Percentiles rank a stretch among this genome's conserved stretches.
phyloP scores from a whole-genome alignment of 306 rosid species.

The Myrica gale region DNA sequence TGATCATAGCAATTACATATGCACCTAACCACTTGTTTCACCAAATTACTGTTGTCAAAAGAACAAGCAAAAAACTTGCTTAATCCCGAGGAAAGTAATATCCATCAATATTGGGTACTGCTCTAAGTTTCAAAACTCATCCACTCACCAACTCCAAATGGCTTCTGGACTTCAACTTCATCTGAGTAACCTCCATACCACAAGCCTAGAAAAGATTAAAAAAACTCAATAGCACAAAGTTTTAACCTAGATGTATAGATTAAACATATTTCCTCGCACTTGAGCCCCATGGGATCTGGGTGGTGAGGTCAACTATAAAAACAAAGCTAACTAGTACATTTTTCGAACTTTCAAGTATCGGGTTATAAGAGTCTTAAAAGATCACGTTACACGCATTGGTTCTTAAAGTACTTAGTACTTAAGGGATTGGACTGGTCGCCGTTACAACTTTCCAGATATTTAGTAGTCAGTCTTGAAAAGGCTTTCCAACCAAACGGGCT shows the following conservation, averaged over 20 bases:
- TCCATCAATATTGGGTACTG: too few relatives aligned
- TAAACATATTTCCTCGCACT: background rate
- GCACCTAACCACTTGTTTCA: background rate
- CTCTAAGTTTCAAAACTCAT: background rate
- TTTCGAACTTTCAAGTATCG: constrained; percentile 30
- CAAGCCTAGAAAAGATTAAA: too few relatives aligned
- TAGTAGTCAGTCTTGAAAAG: background rate
- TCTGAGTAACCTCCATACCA: too few relatives aligned
- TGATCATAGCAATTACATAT: background rate
- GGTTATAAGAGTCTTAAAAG: background rate
- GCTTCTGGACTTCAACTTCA: background rate
- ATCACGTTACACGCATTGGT: background rate
- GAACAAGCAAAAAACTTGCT: background rate
- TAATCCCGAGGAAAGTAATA: background rate
- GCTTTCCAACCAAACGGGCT: background rate
- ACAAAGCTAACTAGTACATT: background rate
- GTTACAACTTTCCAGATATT: background rate
- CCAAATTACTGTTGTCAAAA: background rate
- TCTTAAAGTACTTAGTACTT: too few relatives aligned
- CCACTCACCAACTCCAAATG: background rate
- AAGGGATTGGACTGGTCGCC: too few relatives aligned
- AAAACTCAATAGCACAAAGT: background rate
- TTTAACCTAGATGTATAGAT: background rate
- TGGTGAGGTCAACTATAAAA: background rate
- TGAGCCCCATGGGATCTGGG: constrained; percentile 12